Base-by-base conservation (phyloP, 2,329 filamentous ascomycete genomes). In the Pyricularia grisea region DNA sequence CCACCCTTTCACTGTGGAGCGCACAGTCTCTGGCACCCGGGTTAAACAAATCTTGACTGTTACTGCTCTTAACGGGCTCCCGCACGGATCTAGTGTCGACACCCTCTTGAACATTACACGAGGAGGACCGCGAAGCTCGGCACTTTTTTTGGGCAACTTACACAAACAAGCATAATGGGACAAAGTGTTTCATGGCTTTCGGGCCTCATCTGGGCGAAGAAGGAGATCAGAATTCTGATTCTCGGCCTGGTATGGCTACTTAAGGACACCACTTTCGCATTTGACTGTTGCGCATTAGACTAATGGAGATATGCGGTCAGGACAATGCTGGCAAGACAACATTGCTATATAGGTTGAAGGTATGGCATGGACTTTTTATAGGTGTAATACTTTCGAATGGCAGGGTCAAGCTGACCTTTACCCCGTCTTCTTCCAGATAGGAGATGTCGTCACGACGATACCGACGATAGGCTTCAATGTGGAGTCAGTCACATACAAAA, bases 401-500 rank as follows among this genome's bases (percentile, higher is more conserved):
- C n/a, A 50, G 64, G 31, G 17, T 50, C 17, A 11, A 50, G 20
- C 33, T 33, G 64, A 66, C 64, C 27, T 23, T 14, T 66, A n/a
- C 10, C 64, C 31, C 4, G n/a, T 4, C 31, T 68, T 31, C 33
- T 28, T 70, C 71, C 78, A 97, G 93, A 97, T 99, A 77, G 95
- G 95, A 78, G 95, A 99, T 80, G 95, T 99, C 64, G 95, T 99
- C 73, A 98, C 95, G 71, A 99, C 95, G 75, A 98, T 98, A 85
- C 95, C 95, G 25, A 99, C 95, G 68, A 98, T 99, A 79, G 95
- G 95, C 71, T 99, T 99, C 85, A 99, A 99, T 79, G 95, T 99
- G 75, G 95, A 99, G 82, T 97, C 93, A 27, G 95, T 99, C 72
- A 95, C 93, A 75, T 99, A 99, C 85, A 94, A 94, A 80, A 98